These are phyloP conservation scores for Phytophthora brassicae DNA, from an alignment of 352 stramenopile species.

Conservation along the genomic window DNA sequence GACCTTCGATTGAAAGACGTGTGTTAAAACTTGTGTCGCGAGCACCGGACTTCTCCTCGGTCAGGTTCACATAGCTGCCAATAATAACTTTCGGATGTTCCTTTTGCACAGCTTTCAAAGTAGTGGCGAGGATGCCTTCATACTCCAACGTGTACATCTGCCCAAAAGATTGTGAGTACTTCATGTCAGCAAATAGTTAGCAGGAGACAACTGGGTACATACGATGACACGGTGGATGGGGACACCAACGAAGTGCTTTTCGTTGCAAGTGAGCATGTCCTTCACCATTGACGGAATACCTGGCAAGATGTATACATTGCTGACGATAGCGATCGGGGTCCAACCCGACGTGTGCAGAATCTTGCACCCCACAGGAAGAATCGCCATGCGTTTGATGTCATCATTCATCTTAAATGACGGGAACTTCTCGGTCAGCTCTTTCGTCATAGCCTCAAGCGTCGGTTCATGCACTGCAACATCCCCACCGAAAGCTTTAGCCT, in stretches of 20 bases:
- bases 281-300: conserved; percentile 76
- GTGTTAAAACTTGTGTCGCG: conserved; percentile 64
- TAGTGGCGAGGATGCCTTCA: conserved; percentile 58
- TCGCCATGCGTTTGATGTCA: conserved; percentile 62
- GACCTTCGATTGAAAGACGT: conserved; percentile 54
- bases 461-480: conserved; percentile 65
- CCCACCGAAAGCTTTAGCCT: conserved; percentile 15
- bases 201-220: neutral
- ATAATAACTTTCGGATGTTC: conserved; percentile 61
- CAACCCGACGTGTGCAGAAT: conserved; percentile 48
- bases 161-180: neutral
- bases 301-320: conserved; percentile 83
- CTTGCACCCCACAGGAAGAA: conserved; percentile 54
- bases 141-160: conserved; percentile 66
- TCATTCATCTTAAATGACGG: conserved; percentile 63
- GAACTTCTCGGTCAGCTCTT: conserved; percentile 43
- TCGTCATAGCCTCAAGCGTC: conserved; percentile 51
- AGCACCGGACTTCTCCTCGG: conserved; percentile 45
- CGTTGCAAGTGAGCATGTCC: conserved; percentile 77
- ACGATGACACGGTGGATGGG: conserved; percentile 38
- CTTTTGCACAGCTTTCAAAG: conserved; percentile 59
- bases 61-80: conserved; percentile 81
- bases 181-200: neutral
- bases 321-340: conserved; percentile 66
- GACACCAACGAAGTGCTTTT: conserved; percentile 72